Evolutionary conservation across 345 rosid species (phyloP), one percentile per base, ranked within the genome.

Genomic region (Moringa oleifera): DNA sequence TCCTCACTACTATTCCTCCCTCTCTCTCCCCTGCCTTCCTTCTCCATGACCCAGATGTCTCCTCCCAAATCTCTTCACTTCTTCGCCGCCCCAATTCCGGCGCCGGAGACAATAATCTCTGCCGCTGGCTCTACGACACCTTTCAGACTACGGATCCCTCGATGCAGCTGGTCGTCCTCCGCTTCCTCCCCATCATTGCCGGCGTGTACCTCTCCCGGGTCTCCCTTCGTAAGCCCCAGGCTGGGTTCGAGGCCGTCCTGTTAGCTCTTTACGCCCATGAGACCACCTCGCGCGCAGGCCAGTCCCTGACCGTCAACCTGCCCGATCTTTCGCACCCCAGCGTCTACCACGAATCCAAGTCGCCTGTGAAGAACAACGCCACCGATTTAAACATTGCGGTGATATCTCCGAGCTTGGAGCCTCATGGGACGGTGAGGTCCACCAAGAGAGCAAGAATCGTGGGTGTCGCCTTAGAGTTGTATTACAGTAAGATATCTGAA

Each of bases 101-200:
- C 53, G 67, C 96, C 23, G 95, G 97, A 0, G 91, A 88, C 53
- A 74, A 85, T 71, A 83, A 79, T 65, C 90, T 90, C 63, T 93
- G 95, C 60, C 87, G 94, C 7, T 90, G 98, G 98, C 86, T 93
- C 47, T 93, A 88, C 71, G 94, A 93, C 62, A 86, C 97, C 6
- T 90, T 93, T 72, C 94, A 90, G 58, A 76, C 88, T 61, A 7
- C 75, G 11, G 75, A 82, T 23, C 82, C 90, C 0, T 59, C 77
- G 1, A 89, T 88, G 41, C 94, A 84, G 63, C 85, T 90, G 63
- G 83, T 85, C 18, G 89, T 90, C 73, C 82, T 83, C 61, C 90
- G 89, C 17, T 82, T 75, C 83, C 77, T 88, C 47, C 96, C 96
- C 51, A 37, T 75, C 28, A 66, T 93, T 53, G 83, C 87, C n/a